Evolutionary conservation across 306 rosid species (phyloP).

Genomic region (Quercus robur): DNA sequence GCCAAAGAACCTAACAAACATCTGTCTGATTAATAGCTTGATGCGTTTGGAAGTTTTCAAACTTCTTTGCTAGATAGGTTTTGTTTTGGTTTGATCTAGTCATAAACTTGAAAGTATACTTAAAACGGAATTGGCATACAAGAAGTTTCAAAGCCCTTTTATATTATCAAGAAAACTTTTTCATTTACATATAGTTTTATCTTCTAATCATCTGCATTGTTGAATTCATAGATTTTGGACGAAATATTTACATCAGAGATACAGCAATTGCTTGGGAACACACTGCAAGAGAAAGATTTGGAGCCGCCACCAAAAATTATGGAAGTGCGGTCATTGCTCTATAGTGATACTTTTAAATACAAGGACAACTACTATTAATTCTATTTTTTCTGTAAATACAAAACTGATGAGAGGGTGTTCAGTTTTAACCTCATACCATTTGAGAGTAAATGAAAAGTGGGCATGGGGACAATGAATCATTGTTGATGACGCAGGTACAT

Average conservation of each 20-base stretch:
- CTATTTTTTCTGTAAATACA: not conserved
- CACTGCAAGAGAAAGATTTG: slow-evolving; percentile 13
- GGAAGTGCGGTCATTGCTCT: slow-evolving; percentile 32
- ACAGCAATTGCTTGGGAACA: slow-evolving; percentile 26
- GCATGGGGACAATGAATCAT: not conserved
- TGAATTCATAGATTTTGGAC: slow-evolving; percentile 24
- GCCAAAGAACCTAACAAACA: too few relatives aligned
- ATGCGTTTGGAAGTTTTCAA: too few relatives aligned
- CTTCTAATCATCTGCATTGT: not conserved
- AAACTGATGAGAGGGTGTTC: not conserved
- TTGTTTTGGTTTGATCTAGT: too few relatives aligned
- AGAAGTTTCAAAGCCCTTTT: too few relatives aligned
- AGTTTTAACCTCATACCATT: not conserved
- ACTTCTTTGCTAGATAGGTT: too few relatives aligned
- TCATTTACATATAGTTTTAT: too few relatives aligned
- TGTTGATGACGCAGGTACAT: too few relatives aligned
- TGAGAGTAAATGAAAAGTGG: not conserved
- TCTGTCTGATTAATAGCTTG: too few relatives aligned
- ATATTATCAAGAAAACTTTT: too few relatives aligned
- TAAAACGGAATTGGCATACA: too few relatives aligned
- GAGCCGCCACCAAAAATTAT: slow-evolving; percentile 21
- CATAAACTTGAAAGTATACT: too few relatives aligned
- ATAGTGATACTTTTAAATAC: not conserved
- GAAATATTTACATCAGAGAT: slow-evolving; percentile 34
- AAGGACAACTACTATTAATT: not conserved